Evolutionary conservation across 2,329 filamentous ascomycete species (phyloP).

Genomic region (Trichoderma sp.): DNA sequence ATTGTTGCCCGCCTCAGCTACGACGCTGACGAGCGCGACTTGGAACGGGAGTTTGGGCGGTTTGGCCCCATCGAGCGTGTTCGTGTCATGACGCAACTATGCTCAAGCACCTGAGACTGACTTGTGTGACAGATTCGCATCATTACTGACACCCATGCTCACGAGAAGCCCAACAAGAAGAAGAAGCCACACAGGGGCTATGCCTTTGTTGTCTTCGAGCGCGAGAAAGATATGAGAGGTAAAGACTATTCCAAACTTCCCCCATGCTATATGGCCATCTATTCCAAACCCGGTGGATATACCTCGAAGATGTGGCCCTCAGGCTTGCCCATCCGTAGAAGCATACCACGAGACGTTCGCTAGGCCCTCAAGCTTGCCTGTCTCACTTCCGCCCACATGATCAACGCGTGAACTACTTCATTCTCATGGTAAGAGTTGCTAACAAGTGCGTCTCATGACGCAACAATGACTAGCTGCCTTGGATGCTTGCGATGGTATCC

Average conservation of each 20-base stretch:
- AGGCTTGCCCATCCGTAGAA: slow-evolving; percentile 45
- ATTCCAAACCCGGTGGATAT: slow-evolving; percentile 24
- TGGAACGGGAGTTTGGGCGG: slow-evolving; percentile 90
- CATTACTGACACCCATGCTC: slow-evolving; percentile 72
- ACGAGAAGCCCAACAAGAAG: slow-evolving; percentile 72
- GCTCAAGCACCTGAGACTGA: background rate
- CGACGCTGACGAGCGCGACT: slow-evolving; percentile 82
- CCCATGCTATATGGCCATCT: slow-evolving; percentile 23
- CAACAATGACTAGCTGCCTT: slow-evolving; percentile 78
- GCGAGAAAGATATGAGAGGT: slow-evolving; percentile 99
- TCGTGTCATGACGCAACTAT: slow-evolving; percentile 39
- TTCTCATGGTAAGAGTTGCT: slow-evolving; percentile 64
- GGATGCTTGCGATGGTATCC: slow-evolving; percentile 80
- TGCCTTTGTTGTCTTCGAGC: slow-evolving; percentile 94
- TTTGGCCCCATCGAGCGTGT: slow-evolving; percentile 94
- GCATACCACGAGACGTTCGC: slow-evolving; percentile 50
- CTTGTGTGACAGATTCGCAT: slow-evolving; percentile 71
- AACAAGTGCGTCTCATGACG: slow-evolving; percentile 64
- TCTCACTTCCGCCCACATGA: slow-evolving; percentile 42
- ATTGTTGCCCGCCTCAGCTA: slow-evolving; percentile 91
- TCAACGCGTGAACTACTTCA: slow-evolving; percentile 6
- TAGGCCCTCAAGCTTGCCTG: slow-evolving; percentile 62
- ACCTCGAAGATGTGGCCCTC: slow-evolving; percentile 46
- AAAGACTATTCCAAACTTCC: slow-evolving; percentile 51
- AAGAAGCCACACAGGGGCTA: slow-evolving; percentile 86